Evolutionary conservation across 2,329 filamentous ascomycete species (phyloP).

Genomic region (Dactylellina parvicollis): DNA sequence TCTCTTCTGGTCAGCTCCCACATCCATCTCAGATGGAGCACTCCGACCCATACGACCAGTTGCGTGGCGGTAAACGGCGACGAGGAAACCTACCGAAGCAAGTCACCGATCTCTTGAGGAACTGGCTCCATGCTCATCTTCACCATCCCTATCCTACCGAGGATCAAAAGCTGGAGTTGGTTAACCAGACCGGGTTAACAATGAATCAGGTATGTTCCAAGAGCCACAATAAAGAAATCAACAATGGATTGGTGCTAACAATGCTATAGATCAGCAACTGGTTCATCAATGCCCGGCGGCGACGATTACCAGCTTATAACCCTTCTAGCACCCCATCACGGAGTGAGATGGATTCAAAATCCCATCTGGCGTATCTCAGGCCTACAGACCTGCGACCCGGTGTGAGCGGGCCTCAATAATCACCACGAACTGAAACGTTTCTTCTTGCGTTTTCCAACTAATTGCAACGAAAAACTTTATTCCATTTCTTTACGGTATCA

Average conservation of each 20-base stretch:
- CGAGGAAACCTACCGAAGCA: conserved; percentile 91
- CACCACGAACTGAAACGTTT: conserved; percentile 3
- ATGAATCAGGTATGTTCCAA: conserved; percentile 64
- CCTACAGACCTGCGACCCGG: conserved; percentile 45
- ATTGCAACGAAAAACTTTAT: conserved; percentile 17
- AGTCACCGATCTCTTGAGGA: conserved; percentile 80
- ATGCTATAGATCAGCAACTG: conserved; percentile 73
- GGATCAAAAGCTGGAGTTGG: conserved; percentile 85
- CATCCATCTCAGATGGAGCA: conserved; percentile 56
- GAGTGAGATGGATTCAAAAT: conserved; percentile 41
- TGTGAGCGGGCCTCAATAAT: conserved; percentile 42
- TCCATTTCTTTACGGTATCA: conserved; percentile 34
- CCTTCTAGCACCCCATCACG: conserved; percentile 26
- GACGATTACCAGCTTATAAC: conserved; percentile 66
- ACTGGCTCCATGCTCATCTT: conserved; percentile 81
- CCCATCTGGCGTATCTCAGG: conserved; percentile 45
- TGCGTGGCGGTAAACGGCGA: conserved; percentile 65
- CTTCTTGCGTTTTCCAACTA: conserved; percentile 9
- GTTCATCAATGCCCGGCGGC: conserved; percentile 80
- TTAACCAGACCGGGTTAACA: conserved; percentile 77
- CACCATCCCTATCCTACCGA: conserved; percentile 86
- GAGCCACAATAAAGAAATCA: background rate
- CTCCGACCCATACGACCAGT: conserved; percentile 58
- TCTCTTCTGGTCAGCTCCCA: conserved; percentile 53
- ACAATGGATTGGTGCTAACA: conserved; percentile 5